Percentiles rank a stretch among this genome's conserved stretches.
These are phyloP conservation scores for Penicillium paradoxum DNA, from an alignment of 495 filamentous ascomycete species.

Conservation along the genomic window DNA sequence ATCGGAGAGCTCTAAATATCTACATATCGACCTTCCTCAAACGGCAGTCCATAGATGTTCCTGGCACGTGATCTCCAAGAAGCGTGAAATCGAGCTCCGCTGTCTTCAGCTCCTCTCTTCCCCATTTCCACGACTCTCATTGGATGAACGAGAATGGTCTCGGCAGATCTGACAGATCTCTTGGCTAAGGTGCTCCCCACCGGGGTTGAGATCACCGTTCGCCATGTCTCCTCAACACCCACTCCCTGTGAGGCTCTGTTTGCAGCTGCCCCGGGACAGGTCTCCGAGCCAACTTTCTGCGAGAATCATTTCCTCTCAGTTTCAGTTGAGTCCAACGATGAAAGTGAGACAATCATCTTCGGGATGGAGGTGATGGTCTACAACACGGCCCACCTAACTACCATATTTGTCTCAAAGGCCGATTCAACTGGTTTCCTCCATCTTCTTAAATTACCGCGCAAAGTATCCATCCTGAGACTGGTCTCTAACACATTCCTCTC, in stretches of 20 bases:
- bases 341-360: slow-evolving; percentile 53
- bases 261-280: slow-evolving; percentile 65
- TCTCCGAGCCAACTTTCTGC: slow-evolving; percentile 70
- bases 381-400: slow-evolving; percentile 71
- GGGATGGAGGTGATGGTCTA: slow-evolving; percentile 63
- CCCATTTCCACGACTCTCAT: slow-evolving; percentile 25
- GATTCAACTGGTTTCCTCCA: slow-evolving; percentile 89
- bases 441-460: slow-evolving; percentile 54
- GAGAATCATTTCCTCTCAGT: slow-evolving; percentile 83
- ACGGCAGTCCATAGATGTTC: neutral
- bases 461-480: slow-evolving; percentile 66
- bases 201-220: slow-evolving; percentile 62
- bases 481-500: slow-evolving; percentile 71
- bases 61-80: slow-evolving; percentile 20
- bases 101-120: slow-evolving; percentile 13
- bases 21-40: neutral
- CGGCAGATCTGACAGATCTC: slow-evolving; percentile 39
- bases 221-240: slow-evolving; percentile 86
- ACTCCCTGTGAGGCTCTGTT: slow-evolving; percentile 67
- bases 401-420: slow-evolving; percentile 92
- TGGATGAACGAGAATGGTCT: slow-evolving; percentile 22
- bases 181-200: slow-evolving; percentile 69
- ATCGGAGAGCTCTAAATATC: neutral
- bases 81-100: slow-evolving; percentile 9
- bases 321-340: slow-evolving; percentile 48